phyloP scores from a whole-genome alignment of 2,329 filamentous ascomycete genomes.

The Ambrosiella xylebori region DNA sequence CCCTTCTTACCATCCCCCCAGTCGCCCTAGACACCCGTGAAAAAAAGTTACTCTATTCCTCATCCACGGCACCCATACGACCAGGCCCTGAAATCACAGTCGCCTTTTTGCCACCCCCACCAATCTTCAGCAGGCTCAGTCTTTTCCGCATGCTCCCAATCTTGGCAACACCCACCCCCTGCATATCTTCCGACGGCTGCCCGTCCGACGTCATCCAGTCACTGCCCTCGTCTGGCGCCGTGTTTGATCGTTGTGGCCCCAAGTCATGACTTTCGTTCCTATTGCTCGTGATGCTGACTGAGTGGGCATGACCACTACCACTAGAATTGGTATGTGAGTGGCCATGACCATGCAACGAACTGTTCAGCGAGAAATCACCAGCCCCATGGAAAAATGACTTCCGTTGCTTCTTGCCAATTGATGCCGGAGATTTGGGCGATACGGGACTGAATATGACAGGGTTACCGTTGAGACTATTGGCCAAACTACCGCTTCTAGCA shows the following conservation, averaged over 20 bases:
- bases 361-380: constrained; percentile 3
- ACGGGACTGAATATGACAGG: constrained; percentile 7
- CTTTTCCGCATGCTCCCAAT: constrained; percentile 54
- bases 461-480: constrained; percentile 11
- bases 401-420: constrained; percentile 10
- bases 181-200: constrained; percentile 1
- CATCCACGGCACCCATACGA: constrained; percentile 36
- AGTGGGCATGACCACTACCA: not conserved
- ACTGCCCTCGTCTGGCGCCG: constrained; percentile 13
- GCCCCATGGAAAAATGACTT: constrained; percentile 12
- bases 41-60: constrained; percentile 27
- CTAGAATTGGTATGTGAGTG: not conserved
- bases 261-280: not conserved
- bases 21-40: not conserved
- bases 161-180: constrained; percentile 23
- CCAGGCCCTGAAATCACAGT: constrained; percentile 19
- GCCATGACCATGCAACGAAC: not conserved
- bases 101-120: constrained; percentile 46
- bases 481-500: constrained; percentile 9
- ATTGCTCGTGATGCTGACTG: not conserved
- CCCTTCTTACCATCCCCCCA: not conserved
- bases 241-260: not conserved
- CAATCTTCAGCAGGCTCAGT: constrained; percentile 60
- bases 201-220: constrained; percentile 16
- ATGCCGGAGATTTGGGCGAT: not conserved